Base-by-base conservation (phyloP, 2,329 filamentous ascomycete species). In the Diplodia intermedia region DNA sequence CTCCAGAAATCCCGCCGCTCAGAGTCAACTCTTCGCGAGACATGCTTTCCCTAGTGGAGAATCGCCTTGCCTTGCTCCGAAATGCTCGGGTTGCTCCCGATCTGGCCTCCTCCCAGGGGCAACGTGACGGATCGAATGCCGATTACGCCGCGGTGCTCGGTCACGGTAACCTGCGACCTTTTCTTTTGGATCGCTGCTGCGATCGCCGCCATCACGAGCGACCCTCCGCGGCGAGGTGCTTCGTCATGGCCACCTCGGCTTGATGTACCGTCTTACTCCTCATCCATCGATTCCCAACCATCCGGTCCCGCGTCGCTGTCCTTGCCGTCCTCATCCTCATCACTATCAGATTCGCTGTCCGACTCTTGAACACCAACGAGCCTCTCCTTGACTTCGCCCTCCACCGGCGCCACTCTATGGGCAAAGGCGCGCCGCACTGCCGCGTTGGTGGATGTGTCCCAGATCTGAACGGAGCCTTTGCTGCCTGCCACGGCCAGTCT, bases 381-480 rank as follows among this genome's bases (percentile, higher is more conserved):
- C 68, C 92, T 87, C 80, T 99, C 94, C 76, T 86, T 82, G 29
- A 89, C 88, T 56, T 88, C 86, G 18, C 84, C 88, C 60, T 87
- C 87, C 7, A 84, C 81, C 43, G 87, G 77, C 69, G 72, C 85
- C 68, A 94, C 85, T 68, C 88, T 89, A 74, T 83, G 88, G 43
- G 91, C 93, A 82, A 99, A 99, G 1, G 91, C 90, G 71, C 90
- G 87, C 69, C 95, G 88, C 38, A 99, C 93, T 31, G 91, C 90
- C 15, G 88, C 88, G 78, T 99, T 99, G 68, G 95, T 99, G 78
- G 92, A 90, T 26, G 95, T 97, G 80, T 98, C 94, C 95, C 95
- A 99, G 65, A 99, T 89, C 78, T 97, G 92, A 76, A 98, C 89
- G 43, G 88, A 88, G 55, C 95, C 95, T 82, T 96, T 96, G 84